phyloP scores from a whole-genome alignment of 345 rosid species.

The Lepidium sativum region DNA sequence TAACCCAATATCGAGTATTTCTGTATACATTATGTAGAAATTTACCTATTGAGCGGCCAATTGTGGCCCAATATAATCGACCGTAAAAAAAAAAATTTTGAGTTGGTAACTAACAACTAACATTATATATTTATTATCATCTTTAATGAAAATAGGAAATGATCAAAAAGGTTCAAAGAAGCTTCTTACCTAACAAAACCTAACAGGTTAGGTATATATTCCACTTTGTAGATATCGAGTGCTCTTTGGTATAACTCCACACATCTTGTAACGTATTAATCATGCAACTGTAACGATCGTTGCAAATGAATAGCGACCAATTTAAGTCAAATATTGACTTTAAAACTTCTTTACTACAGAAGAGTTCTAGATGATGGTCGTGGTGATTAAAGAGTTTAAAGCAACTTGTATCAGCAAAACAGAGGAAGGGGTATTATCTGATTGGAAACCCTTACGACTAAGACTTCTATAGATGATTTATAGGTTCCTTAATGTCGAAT shows the following conservation, averaged over 20 bases:
- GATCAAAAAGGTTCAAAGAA: not conserved
- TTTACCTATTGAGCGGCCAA: too few relatives aligned
- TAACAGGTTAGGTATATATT: slow-evolving; percentile 19
- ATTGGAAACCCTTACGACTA: not conserved
- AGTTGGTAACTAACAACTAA: slow-evolving; percentile 3
- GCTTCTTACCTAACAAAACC: slow-evolving; percentile 25
- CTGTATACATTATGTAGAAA: too few relatives aligned
- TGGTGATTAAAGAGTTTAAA: not conserved
- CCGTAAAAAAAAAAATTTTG: too few relatives aligned
- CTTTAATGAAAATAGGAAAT: not conserved
- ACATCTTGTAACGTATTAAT: not conserved
- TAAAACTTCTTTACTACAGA: not conserved
- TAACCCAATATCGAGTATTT: too few relatives aligned
- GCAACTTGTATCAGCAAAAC: not conserved
- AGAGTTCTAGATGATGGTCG: not conserved
- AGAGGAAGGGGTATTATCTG: not conserved
- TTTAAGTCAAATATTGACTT: not conserved
- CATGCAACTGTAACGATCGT: not conserved
- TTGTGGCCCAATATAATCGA: too few relatives aligned
- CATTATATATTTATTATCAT: not conserved
- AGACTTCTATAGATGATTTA: not conserved
- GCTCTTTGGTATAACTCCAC: slow-evolving; percentile 6
- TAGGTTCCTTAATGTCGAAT: not conserved
- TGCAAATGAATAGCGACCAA: too few relatives aligned
- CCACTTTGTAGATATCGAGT: slow-evolving; percentile 18